Conservation (phyloP, 805 yeast species). For the Debaryomyces tyrocola region DNA sequence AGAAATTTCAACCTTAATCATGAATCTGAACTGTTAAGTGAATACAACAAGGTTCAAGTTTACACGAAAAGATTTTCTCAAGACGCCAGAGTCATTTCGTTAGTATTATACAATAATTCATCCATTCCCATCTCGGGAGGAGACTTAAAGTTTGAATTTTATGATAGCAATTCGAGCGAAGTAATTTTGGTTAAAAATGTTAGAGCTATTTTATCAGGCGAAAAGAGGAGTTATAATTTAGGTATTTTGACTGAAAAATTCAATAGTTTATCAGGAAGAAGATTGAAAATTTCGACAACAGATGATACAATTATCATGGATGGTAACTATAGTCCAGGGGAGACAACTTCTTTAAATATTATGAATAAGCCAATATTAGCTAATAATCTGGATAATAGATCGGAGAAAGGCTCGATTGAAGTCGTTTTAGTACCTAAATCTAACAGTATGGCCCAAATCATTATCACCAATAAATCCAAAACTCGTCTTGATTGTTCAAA, state of each 20-base stretch:
- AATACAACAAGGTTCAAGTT: conserved; percentile 8
- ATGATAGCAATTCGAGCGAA: conserved; percentile 12
- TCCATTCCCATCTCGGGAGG: conserved; percentile 24
- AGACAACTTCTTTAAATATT: not conserved
- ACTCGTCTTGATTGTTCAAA: conserved; percentile 28
- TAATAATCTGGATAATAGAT: not conserved
- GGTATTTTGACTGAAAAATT: conserved; percentile 16
- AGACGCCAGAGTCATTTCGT: conserved; percentile 19
- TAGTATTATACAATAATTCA: conserved; percentile 25
- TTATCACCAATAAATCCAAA: conserved; percentile 27
- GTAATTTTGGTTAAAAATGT: conserved; percentile 23
- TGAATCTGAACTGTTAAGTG: conserved; percentile 4
- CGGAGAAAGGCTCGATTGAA: conserved; percentile 7
- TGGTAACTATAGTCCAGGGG: conserved; percentile 10
- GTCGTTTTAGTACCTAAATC: conserved; percentile 32
- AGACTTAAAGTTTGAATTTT: conserved; percentile 27
- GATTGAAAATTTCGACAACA: conserved; percentile 17
- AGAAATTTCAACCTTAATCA: not conserved
- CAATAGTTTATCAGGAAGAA: conserved; percentile 14
- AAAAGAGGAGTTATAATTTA: conserved; percentile 27
- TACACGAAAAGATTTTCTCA: conserved; percentile 16
- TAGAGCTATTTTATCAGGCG: conserved; percentile 22
- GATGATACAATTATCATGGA: conserved; percentile 14
- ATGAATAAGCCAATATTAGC: not conserved
- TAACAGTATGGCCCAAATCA: conserved; percentile 28